Conservation (phyloP, 139 green algal genomes). For the Chlorella vulgaris region DNA sequence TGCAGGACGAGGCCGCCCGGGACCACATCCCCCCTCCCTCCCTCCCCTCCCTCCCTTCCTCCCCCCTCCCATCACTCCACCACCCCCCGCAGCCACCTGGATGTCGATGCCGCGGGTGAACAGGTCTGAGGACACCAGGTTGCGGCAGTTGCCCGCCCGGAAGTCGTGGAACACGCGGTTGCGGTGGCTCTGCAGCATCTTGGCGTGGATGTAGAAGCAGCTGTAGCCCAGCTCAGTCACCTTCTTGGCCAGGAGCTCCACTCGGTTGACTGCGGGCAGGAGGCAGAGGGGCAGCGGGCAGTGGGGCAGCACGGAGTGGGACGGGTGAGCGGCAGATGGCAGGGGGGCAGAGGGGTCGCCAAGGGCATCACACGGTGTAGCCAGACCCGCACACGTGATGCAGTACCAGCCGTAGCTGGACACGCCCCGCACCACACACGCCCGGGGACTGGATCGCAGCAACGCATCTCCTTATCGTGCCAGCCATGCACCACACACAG, state of each 20-base stretch:
- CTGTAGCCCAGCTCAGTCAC: slow-evolving; percentile 99
- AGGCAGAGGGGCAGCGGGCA: not conserved
- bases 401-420: too few relatives aligned
- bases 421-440: too few relatives aligned
- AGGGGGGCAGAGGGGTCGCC: not conserved
- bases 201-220: slow-evolving; percentile 99
- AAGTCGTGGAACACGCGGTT: slow-evolving; percentile 99
- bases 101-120: slow-evolving; percentile 95
- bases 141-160: slow-evolving; percentile 96
- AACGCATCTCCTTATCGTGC: too few relatives aligned
- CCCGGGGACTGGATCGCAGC: too few relatives aligned
- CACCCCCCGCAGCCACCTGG: slow-evolving; percentile 23
- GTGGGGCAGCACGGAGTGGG: not conserved
- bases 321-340: not conserved
- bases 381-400: too few relatives aligned
- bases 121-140: slow-evolving; percentile 85
- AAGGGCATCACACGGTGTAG: too few relatives aligned
- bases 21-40: too few relatives aligned
- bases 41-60: too few relatives aligned
- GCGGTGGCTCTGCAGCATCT: slow-evolving; percentile 98
- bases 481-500: too few relatives aligned
- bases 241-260: slow-evolving; percentile 99
- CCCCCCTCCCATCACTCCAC: not conserved
- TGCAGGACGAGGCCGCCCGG: too few relatives aligned
- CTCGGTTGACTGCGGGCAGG: slow-evolving; percentile 47